These are phyloP conservation scores for Melampsora larici-populina DNA, from an alignment of 1,284 basidiomycete species.

Conservation along the genomic window DNA sequence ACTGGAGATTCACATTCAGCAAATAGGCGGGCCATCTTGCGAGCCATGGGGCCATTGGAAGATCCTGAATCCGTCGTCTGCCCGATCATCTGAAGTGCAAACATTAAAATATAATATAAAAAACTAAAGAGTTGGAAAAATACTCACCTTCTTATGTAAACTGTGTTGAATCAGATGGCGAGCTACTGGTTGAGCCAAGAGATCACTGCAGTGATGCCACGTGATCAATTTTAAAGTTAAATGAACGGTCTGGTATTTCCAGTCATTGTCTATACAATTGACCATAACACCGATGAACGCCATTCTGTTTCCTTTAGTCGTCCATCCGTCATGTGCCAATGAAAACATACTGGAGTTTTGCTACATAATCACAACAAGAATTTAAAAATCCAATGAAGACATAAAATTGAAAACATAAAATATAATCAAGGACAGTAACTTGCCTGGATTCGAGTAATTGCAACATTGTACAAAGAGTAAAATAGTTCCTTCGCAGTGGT, in stretches of 20 bases:
- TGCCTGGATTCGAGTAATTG: too few relatives aligned
- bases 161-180: background rate
- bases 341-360: too few relatives aligned
- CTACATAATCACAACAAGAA: too few relatives aligned
- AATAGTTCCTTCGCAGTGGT: too few relatives aligned
- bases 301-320: slow-evolving; percentile 3
- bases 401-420: too few relatives aligned
- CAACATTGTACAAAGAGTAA: too few relatives aligned
- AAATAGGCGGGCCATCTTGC: background rate
- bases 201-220: background rate
- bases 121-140: too few relatives aligned
- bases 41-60: background rate
- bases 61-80: slow-evolving; percentile 1
- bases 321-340: too few relatives aligned
- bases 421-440: too few relatives aligned
- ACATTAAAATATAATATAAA: too few relatives aligned
- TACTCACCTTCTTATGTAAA: slow-evolving; percentile 1
- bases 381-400: too few relatives aligned
- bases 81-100: background rate
- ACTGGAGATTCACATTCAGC: background rate
- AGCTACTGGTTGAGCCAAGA: background rate
- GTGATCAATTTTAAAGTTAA: slow-evolving; percentile 2
- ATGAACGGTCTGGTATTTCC: background rate
- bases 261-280: background rate
- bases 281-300: slow-evolving; percentile 7